Base-by-base conservation (phyloP, 2,329 filamentous ascomycete species). In the Penicillium rolfsii region DNA sequence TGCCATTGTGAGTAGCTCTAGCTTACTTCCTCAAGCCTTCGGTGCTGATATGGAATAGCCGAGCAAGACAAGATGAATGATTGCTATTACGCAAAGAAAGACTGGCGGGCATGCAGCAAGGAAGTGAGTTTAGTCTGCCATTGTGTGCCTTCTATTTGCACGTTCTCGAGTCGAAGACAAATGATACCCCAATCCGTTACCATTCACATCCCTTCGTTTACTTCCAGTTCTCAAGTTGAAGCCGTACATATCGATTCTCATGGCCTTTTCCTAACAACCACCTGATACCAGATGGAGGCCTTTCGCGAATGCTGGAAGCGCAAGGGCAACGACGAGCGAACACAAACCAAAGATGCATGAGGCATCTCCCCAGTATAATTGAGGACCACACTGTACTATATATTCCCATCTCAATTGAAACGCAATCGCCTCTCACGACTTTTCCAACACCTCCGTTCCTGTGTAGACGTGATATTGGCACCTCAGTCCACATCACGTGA, bases 41-140 rank as follows among this genome's bases (percentile, higher is more conserved):
- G 62, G 30, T 16, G 24, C 52, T 67, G 22, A 65, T 19, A 58
- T 1, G 1, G 2, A 38, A 49, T 67, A 97, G 94, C 87, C 24
- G 94, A 98, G 74, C 97, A 98, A 73, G 81, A 85, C 57, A 93
- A 88, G 73, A 85, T 99, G 88, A 97, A 93, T 38, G 91, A 98
- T 76, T 99, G 95, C 79, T 97, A 96, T 77, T 97, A 87, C 73
- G 92, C 94, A 58, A 97, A 93, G 84, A 97, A 93, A 76, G 95
- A 99, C 75, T 99, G 95, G 94, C 84, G 95, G 69, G 83, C 85
- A 60, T 99, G 95, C 79, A 90, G 90, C 73, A 83, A 87, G 67
- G 94, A 98, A 86, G 94, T 96, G 76, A 81, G 90, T 80, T 46
- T 19, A 33, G 26, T 36, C 24, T 52, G 48, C 33, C 40, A 14